phyloP scores from a whole-genome alignment of 371 early-diverging fungal species.

The Mortierella sp. region DNA sequence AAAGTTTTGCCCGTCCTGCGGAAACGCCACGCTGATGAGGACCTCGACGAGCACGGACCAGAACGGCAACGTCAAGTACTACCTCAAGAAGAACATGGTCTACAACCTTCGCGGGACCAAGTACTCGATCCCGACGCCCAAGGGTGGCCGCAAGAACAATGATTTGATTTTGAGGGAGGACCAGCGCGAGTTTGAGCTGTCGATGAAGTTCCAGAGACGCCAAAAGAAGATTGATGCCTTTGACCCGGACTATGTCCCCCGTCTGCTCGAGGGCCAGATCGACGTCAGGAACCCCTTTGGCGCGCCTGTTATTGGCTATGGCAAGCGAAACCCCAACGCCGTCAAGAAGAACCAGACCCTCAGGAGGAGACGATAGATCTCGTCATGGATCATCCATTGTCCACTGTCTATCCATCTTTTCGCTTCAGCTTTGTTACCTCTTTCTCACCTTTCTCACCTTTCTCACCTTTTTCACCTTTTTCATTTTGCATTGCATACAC shows the following conservation, averaged over 20 bases:
- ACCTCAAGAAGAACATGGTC: slow-evolving; percentile 92
- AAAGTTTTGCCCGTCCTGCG: slow-evolving; percentile 96
- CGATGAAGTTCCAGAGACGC: slow-evolving; percentile 64
- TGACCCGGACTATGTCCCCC: slow-evolving; percentile 85
- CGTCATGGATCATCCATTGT: neutral
- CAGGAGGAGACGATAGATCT: slow-evolving; percentile 46
- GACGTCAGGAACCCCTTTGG: slow-evolving; percentile 74
- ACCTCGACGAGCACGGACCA: slow-evolving; percentile 86
- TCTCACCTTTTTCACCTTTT: no score
- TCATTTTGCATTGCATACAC: no score
- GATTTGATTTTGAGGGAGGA: slow-evolving; percentile 94
- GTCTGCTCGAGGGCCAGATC: slow-evolving; percentile 68
- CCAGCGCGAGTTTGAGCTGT: slow-evolving; percentile 85
- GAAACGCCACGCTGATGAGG: slow-evolving; percentile 89
- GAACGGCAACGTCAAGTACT: slow-evolving; percentile 83
- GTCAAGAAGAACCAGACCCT: slow-evolving; percentile 61
- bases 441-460: neutral
- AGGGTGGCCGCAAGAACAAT: slow-evolving; percentile 83
- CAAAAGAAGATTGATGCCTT: slow-evolving; percentile 77
- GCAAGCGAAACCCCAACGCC: slow-evolving; percentile 91
- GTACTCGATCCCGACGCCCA: slow-evolving; percentile 88
- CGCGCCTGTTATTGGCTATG: slow-evolving; percentile 85
- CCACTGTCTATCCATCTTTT: no score
- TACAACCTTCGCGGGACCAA: slow-evolving; percentile 92
- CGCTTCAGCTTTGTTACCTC: neutral